Evolutionary conservation across 805 yeast genomes (phyloP).

Genomic region (Saccharomycopsis fermentans): DNA sequence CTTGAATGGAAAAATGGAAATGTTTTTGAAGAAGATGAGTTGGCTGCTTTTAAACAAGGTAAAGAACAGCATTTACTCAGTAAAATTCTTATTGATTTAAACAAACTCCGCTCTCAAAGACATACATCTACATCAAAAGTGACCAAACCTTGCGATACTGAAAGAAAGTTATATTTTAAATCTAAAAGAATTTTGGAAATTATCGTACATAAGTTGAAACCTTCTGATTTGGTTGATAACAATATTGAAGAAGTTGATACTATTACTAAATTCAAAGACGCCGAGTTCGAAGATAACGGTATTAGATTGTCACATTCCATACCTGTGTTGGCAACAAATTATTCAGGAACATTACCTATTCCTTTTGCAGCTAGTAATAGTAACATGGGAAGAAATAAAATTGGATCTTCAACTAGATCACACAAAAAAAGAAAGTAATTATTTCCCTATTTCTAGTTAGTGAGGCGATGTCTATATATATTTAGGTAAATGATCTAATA

Average conservation of each 20-base stretch:
- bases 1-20: conserved; percentile 42
- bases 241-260: conserved; percentile 25
- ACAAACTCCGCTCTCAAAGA: conserved; percentile 40
- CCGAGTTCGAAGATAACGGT: conserved; percentile 25
- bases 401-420: conserved; percentile 5
- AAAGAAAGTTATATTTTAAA: conserved; percentile 33
- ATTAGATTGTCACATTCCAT: conserved; percentile 31
- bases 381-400: conserved; percentile 1
- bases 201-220: conserved; percentile 28
- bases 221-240: conserved; percentile 28
- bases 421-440: conserved; percentile 14
- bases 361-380: conserved; percentile 24
- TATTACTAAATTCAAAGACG: conserved; percentile 16
- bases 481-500: too few relatives aligned
- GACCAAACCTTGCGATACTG: conserved; percentile 34
- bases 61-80: conserved; percentile 34
- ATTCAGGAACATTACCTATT: conserved; percentile 73
- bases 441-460: too few relatives aligned
- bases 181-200: conserved; percentile 37
- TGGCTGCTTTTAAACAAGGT: conserved; percentile 36
- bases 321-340: conserved; percentile 66
- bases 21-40: conserved; percentile 41
- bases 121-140: conserved; percentile 18
- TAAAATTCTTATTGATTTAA: conserved; percentile 37
- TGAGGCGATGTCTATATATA: too few relatives aligned